Conservation (phyloP, 2,329 filamentous ascomycete species). For the Aspergillus tamarii region DNA sequence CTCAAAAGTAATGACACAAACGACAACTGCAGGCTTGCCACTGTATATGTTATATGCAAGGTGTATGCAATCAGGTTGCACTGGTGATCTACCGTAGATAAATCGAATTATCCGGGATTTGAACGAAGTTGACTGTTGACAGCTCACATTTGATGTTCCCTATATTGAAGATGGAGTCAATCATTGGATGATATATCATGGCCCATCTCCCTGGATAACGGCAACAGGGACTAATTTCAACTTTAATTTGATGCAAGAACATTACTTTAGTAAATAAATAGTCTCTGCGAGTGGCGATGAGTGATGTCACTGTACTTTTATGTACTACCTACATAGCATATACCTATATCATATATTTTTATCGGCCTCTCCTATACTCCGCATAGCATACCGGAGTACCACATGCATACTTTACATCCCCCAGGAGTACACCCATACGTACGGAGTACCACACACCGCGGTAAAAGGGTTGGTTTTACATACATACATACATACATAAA, state of each 20-base stretch:
- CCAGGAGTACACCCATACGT: neutral
- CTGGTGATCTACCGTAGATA: slow-evolving; percentile 8
- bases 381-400: neutral
- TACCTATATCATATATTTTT: neutral
- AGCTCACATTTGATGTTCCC: slow-evolving; percentile 1
- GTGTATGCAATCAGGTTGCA: neutral
- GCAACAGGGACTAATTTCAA: neutral
- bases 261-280: neutral
- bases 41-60: slow-evolving; percentile 7
- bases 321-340: neutral
- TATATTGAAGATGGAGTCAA: neutral
- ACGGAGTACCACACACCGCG: neutral
- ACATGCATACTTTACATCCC: neutral
- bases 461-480: neutral
- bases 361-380: neutral
- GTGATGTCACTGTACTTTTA: neutral
- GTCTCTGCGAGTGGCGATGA: neutral
- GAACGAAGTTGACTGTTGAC: neutral
- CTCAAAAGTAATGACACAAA: neutral
- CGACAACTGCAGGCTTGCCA: neutral
- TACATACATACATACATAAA: neutral
- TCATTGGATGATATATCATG: neutral
- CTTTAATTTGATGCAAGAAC: neutral
- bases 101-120: slow-evolving; percentile 8
- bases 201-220: neutral